Conservation (phyloP, 2,329 filamentous ascomycete genomes). For the Orbilia blumenaviensis region DNA sequence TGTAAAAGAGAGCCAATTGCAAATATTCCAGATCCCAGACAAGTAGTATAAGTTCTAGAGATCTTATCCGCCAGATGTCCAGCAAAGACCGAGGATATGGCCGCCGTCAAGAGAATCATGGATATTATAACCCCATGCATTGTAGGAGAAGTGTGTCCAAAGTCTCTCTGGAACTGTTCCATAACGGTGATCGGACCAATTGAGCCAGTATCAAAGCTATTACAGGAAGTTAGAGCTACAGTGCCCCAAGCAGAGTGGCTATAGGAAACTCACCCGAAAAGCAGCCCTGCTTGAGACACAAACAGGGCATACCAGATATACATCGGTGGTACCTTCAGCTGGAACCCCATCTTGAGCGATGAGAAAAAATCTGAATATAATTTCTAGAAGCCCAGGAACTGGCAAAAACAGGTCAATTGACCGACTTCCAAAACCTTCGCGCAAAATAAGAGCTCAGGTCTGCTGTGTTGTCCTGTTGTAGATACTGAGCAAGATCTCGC, state of each 20-base stretch:
- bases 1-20: slow-evolving; percentile 67
- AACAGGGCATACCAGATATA: slow-evolving; percentile 50
- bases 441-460: background rate
- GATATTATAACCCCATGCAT: slow-evolving; percentile 70
- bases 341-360: slow-evolving; percentile 21
- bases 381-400: background rate
- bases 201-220: slow-evolving; percentile 65
- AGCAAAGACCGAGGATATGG: slow-evolving; percentile 68
- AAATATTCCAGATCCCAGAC: slow-evolving; percentile 67
- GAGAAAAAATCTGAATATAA: background rate
- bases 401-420: background rate
- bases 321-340: slow-evolving; percentile 29
- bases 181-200: slow-evolving; percentile 71
- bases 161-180: slow-evolving; percentile 65
- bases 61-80: slow-evolving; percentile 67
- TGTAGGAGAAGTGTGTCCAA: slow-evolving; percentile 66
- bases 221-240: background rate
- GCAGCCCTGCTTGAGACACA: slow-evolving; percentile 43
- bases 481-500: background rate
- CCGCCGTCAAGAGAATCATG: slow-evolving; percentile 69
- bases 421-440: background rate
- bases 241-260: background rate
- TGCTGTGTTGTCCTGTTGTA: slow-evolving; percentile 26
- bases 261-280: slow-evolving; percentile 37
- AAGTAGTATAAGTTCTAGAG: slow-evolving; percentile 65